Conservation (phyloP, 1,284 basidiomycete species). For the Moniliella sp. region DNA sequence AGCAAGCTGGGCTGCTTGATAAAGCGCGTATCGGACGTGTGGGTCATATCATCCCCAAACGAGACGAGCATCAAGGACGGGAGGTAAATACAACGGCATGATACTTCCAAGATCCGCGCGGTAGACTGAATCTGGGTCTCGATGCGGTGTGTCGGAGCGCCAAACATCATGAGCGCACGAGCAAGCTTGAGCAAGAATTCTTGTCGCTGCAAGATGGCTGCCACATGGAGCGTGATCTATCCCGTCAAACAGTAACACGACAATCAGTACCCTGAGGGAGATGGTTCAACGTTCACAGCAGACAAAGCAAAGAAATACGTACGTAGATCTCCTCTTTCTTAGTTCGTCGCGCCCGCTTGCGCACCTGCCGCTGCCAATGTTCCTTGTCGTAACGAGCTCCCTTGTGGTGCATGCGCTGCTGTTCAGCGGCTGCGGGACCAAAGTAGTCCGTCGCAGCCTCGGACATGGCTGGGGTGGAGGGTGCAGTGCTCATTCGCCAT, state of each 20-base stretch:
- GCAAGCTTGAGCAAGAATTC: slow-evolving; percentile 74
- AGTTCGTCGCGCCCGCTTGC: slow-evolving; percentile 24
- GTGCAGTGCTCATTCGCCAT: too few species aligned
- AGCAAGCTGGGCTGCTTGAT: too few species aligned
- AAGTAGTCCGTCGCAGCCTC: slow-evolving; percentile 16
- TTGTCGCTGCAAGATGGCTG: slow-evolving; percentile 62
- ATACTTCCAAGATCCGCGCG: slow-evolving; percentile 62
- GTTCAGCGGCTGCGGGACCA: slow-evolving; percentile 10
- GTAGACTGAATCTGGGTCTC: slow-evolving; percentile 69
- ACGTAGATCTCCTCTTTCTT: slow-evolving; percentile 26
- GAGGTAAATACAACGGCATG: slow-evolving; percentile 62
- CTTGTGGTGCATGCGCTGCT: too few species aligned
- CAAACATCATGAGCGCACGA: slow-evolving; percentile 82
- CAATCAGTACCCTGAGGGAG: too few species aligned
- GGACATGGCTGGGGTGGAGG: not conserved
- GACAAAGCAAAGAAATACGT: not conserved
- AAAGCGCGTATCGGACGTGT: slow-evolving; percentile 55
- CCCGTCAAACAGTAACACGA: too few species aligned
- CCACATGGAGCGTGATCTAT: slow-evolving; percentile 64
- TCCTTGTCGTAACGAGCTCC: too few species aligned
- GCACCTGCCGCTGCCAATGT: too few species aligned
- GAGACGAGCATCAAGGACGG: slow-evolving; percentile 48
- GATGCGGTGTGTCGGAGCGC: slow-evolving; percentile 67
- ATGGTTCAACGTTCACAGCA: too few species aligned
- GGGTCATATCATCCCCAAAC: slow-evolving; percentile 53